Evolutionary conservation across 129 eudicot genomes (phyloP), one percentile per base, ranked within the genome.

Genomic region (Helichrysum umbraculigerum): DNA sequence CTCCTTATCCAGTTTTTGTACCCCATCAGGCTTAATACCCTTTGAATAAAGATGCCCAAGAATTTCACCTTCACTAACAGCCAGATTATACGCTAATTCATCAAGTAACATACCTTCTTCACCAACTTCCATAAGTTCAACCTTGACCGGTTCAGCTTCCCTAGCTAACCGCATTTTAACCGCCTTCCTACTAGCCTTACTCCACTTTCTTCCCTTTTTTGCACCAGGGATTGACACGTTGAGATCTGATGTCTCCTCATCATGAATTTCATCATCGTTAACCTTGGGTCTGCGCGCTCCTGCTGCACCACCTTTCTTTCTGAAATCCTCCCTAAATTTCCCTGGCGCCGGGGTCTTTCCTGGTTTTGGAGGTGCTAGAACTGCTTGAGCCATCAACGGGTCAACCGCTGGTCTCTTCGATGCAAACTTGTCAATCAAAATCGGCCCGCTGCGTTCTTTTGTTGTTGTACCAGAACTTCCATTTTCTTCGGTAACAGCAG

Each of bases 141-240:
- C 97, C 81, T 82, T 88, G 4, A 91, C 96, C 10, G 99, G 99
- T 64, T 90, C 92, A 41, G 97, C 96, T 14, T 91, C 99, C 77
- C 80, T 73, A 22, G 93, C 97, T 75, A 97, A 96, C 88, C 87
- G 93, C 63, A 89, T 87, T 65, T 96, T 83, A 83, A 97, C 99
- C 28, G 96, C 97, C 81, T 76, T 94, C 51, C 99, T 85, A 77
- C 97, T 91, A 1, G 97, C 96, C 80, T 93, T 93, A 73, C 83
- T 88, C 96, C 96, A 93, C 70, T 91, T 93, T 83, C 96, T 91
- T 62, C 97, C 96, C 81, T 87, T 94, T 72, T 93, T 83, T 17
- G 91, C 84, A 77, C 96, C 96, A 29, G 87, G 89, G 73, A 88
- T 77, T 8, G 88, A 80, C 54, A 88, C 86, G 81, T 82, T 83